These are phyloP conservation scores for Phanerochaete carnosa DNA, from an alignment of 768 basidiomycete species.

Conservation along the genomic window DNA sequence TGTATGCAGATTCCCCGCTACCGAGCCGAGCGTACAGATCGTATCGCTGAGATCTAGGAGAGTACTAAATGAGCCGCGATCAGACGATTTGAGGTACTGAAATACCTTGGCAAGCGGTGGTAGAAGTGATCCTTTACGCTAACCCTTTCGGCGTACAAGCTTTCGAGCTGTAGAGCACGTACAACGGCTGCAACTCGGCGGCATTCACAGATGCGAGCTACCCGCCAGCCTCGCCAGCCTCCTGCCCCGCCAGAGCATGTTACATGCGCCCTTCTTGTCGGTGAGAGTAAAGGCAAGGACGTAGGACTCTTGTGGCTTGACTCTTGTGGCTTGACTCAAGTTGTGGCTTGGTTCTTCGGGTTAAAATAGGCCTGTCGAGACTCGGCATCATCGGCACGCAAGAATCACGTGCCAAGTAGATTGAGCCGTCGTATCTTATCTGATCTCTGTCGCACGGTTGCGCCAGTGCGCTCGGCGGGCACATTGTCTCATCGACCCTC, in stretches of 20 bases:
- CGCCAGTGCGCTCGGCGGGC: no score
- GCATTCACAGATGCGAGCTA: not conserved
- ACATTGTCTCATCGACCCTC: no score
- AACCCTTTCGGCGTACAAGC: constrained; percentile 47
- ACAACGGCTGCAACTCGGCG: no score
- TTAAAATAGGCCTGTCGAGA: no score
- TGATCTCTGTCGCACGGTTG: no score
- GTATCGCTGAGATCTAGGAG: constrained; percentile 34
- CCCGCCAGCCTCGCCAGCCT: constrained; percentile 7
- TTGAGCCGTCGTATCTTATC: no score
- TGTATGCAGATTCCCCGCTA: constrained; percentile 32
- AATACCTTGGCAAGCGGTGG: constrained; percentile 35
- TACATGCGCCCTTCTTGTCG: not conserved
- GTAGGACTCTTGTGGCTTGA: constrained; percentile 42
- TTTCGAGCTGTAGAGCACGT: constrained; percentile 43
- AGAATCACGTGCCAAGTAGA: no score
- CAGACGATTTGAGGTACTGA: not conserved
- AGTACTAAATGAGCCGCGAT: not conserved
- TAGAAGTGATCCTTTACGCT: constrained; percentile 40
- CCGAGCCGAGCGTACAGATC: constrained; percentile 40
- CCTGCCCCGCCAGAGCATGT: not conserved
- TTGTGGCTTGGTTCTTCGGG: no score
- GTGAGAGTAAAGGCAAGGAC: constrained; percentile 31
- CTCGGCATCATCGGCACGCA: no score
- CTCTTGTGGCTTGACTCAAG: constrained; percentile 42